Evolutionary conservation across 805 yeast species (phyloP), one percentile per base, ranked within the genome.

Genomic region (Allodekkera sacchari): DNA sequence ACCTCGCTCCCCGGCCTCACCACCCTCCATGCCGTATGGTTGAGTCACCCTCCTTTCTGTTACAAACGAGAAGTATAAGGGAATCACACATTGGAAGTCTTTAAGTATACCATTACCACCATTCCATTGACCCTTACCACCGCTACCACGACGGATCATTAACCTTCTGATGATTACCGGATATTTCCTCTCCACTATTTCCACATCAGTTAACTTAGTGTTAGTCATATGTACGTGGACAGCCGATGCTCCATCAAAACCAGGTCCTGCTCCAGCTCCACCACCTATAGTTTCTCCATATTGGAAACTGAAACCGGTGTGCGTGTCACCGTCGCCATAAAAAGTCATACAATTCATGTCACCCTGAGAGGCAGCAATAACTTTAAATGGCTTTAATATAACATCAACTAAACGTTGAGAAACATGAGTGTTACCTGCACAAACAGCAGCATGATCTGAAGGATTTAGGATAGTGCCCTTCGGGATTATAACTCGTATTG

Each of bases 21-120:
- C 77, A 2, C 77, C 77, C 28, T 61, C 49, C 30, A 71, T 58
- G 18, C 77, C 78, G 51, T 63, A 70, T 8, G 78, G 78, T 3
- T 72, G 61, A 32, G 63, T 52, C 1, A 71, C 58, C 51, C 79
- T 57, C 53, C 78, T 58, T 42, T 71, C 73, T 55, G 68, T 65
- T 23, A 58, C 59, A 38, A 66, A 59, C 7, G 67, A 63, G 22
- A 64, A 59, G 37, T 65, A 64, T 12, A 56, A 47, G 6, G 57
- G 57, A n/a, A 50, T 38, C 18, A 48, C 52, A 47, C 68, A 68
- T 43, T 67, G 68, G 31, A 68, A 61, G 31, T 64, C 72, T 51
- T 74, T 55, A 13, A 66, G 43, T 7, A 65, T 61, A 28, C 75
- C 74, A 45, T 67, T 56, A 27, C 74, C 74, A 28, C 74, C 74